Evolutionary conservation across 768 basidiomycete species (phyloP).

Genomic region (Russula brevipes): DNA sequence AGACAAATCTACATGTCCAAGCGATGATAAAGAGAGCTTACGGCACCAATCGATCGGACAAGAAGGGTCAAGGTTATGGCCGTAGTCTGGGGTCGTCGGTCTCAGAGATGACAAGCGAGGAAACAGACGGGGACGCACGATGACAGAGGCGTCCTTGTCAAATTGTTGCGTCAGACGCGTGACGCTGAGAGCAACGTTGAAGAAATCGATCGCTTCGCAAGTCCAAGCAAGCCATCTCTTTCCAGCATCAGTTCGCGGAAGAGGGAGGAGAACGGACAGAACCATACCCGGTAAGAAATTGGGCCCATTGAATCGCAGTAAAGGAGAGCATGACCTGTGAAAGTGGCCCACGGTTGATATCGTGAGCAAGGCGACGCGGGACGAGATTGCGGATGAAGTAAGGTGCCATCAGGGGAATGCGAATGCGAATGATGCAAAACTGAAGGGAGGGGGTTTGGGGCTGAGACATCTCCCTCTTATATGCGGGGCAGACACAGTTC

Average conservation of each 20-base stretch:
- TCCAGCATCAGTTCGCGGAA: not conserved
- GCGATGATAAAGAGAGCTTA: constrained; percentile 28
- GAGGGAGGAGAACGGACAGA: not conserved
- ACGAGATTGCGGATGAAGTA: constrained; percentile 18
- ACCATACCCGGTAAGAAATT: constrained; percentile 51
- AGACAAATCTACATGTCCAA: not conserved
- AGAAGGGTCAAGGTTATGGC: constrained; percentile 89
- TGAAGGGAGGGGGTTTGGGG: not conserved
- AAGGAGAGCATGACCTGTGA: constrained; percentile 38
- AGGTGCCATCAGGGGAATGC: constrained; percentile 14
- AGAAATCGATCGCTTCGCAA: constrained; percentile 83
- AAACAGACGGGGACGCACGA: constrained; percentile 35
- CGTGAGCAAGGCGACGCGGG: constrained; percentile 1
- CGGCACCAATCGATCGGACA: constrained; percentile 79
- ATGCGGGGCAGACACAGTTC: not conserved
- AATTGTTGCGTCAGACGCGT: constrained; percentile 46
- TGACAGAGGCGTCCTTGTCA: constrained; percentile 33
- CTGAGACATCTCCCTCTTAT: not conserved
- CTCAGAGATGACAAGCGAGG: not conserved
- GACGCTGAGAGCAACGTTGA: constrained; percentile 64
- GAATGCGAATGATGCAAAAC: not conserved
- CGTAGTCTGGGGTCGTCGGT: constrained; percentile 44
- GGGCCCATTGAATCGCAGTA: constrained; percentile 47
- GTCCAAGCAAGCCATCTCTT: constrained; percentile 80
- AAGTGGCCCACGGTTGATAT: constrained; percentile 31